phyloP scores from a whole-genome alignment of 768 basidiomycete genomes.

The Tricholoma terreum region DNA sequence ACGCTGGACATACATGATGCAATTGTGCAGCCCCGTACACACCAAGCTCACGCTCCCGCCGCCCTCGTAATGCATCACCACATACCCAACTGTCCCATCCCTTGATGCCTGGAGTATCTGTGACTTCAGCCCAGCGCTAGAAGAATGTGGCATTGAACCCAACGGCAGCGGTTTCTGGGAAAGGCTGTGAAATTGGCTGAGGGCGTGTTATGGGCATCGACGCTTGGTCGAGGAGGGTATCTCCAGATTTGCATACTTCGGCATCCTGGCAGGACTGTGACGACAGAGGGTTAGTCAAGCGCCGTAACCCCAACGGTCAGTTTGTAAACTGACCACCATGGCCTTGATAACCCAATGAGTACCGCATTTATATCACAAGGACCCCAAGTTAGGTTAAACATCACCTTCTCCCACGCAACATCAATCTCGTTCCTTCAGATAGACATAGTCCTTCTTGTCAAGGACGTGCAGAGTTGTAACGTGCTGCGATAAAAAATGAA shows the following conservation, averaged over 20 bases:
- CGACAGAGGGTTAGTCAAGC: background rate
- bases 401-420: conserved; percentile 89
- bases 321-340: conserved; percentile 62
- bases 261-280: conserved; percentile 80
- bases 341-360: conserved; percentile 41
- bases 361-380: background rate
- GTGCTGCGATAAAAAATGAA: conserved; percentile 39
- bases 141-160: conserved; percentile 84
- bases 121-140: conserved; percentile 44
- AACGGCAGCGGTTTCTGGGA: conserved; percentile 43
- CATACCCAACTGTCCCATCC: conserved; percentile 66
- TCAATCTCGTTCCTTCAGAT: conserved; percentile 83
- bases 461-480: conserved; percentile 81
- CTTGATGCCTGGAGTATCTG: conserved; percentile 63
- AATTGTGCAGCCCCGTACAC: conserved; percentile 42
- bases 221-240: conserved; percentile 70
- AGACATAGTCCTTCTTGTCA: conserved; percentile 60
- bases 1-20: no score
- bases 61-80: conserved; percentile 57
- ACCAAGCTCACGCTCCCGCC: conserved; percentile 36
- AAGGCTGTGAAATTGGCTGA: conserved; percentile 34
- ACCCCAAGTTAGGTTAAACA: conserved; percentile 53
- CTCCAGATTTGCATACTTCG: conserved; percentile 66
- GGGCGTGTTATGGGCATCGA: conserved; percentile 38
- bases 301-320: background rate